Conservation (phyloP, 306 rosid species). For the Clitoria ternatea region DNA sequence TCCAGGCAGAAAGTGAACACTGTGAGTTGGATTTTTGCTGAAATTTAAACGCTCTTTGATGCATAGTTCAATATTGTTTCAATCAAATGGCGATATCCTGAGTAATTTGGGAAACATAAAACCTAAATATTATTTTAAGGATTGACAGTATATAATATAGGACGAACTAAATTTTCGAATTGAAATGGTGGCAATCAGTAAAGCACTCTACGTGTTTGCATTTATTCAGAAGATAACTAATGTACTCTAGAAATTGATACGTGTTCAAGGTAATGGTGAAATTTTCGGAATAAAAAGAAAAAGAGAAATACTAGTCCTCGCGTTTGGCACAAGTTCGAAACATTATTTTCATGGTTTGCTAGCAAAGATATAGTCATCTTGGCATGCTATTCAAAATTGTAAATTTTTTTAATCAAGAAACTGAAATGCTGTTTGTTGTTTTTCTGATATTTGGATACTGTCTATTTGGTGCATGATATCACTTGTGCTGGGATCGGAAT, state of each 20-base stretch:
- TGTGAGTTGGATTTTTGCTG: conserved; percentile 42
- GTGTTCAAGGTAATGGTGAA: background rate
- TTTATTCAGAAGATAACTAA: conserved; percentile 7
- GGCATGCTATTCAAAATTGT: background rate
- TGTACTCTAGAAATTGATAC: background rate
- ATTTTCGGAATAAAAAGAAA: background rate
- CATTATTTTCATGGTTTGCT: conserved; percentile 13
- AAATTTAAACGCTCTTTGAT: conserved; percentile 6
- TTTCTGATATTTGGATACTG: conserved; percentile 28
- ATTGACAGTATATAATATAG: background rate
- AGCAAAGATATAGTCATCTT: background rate
- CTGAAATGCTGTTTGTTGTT: conserved; percentile 10
- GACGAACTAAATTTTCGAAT: background rate
- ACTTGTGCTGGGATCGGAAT: conserved; percentile 33
- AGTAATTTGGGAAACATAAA: background rate
- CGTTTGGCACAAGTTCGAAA: background rate
- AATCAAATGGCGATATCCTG: background rate
- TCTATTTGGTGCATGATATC: conserved; percentile 38
- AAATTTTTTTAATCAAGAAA: background rate
- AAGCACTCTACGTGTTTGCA: background rate
- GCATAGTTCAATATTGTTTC: background rate
- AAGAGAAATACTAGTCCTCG: background rate
- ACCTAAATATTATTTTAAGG: background rate
- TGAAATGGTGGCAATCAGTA: background rate
- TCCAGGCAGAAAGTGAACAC: conserved; percentile 76